phyloP scores from a whole-genome alignment of 306 rosid genomes.

The Vigna unguiculata region DNA sequence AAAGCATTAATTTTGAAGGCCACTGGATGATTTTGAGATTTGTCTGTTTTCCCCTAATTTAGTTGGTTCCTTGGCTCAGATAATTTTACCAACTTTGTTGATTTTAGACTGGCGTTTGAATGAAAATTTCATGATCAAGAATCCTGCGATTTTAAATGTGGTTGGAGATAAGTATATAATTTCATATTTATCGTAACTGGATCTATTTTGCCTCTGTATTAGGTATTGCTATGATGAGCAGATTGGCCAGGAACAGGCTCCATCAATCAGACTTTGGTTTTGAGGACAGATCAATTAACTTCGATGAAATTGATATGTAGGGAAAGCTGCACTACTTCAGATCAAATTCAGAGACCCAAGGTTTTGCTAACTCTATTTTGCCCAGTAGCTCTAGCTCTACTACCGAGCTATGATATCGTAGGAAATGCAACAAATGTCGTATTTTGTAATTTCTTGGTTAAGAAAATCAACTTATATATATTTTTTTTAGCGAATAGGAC shows the following conservation, averaged over 20 bases:
- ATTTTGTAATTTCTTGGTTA: constrained; percentile 27
- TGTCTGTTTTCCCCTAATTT: not conserved
- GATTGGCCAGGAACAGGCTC: constrained; percentile 72
- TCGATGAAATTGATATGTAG: constrained; percentile 67
- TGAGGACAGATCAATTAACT: constrained; percentile 66
- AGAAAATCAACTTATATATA: constrained; percentile 24
- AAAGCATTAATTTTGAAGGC: constrained; percentile 23
- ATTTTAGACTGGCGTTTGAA: not conserved
- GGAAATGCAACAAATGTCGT: constrained; percentile 27
- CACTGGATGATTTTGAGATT: not conserved
- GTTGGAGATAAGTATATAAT: constrained; percentile 13
- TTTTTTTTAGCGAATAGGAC: not conserved
- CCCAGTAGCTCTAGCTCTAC: constrained; percentile 20
- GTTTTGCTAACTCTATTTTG: constrained; percentile 35
- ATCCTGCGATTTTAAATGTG: not conserved
- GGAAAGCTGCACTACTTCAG: constrained; percentile 30
- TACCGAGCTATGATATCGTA: constrained; percentile 9
- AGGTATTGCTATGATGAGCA: constrained; percentile 88
- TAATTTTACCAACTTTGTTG: constrained; percentile 22
- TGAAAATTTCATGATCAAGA: not conserved
- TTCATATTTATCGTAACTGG: constrained; percentile 15
- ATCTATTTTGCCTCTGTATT: constrained; percentile 30
- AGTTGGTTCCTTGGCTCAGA: not conserved
- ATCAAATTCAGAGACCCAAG: not conserved
- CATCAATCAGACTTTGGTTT: constrained; percentile 60